These are phyloP conservation scores for Globisporangium nodosum DNA, from an alignment of 352 stramenopile species.

Conservation along the genomic window DNA sequence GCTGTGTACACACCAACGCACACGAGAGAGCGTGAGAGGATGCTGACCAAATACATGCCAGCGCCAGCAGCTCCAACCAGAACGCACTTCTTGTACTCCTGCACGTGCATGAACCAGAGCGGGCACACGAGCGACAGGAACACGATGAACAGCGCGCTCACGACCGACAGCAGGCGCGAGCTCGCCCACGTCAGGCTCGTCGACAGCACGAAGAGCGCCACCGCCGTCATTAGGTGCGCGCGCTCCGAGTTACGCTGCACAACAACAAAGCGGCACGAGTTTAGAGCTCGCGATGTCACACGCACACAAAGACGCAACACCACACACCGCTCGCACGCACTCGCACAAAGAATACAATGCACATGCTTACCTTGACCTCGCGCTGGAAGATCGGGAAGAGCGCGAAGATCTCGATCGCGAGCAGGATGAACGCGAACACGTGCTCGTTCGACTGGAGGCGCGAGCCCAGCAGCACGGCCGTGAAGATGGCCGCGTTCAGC, in stretches of 20 bases:
- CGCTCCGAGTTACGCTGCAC: constrained; percentile 55
- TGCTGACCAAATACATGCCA: not conserved
- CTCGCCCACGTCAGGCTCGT: constrained; percentile 71
- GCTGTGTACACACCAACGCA: constrained; percentile 20
- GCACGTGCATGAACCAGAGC: constrained; percentile 88
- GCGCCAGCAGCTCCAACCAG: not conserved
- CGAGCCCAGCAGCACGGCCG: constrained; percentile 87
- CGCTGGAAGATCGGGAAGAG: constrained; percentile 86
- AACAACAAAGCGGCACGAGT: not conserved
- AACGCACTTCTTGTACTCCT: constrained; percentile 89
- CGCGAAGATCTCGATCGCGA: constrained; percentile 89
- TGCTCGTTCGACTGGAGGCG: constrained; percentile 88
- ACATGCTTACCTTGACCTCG: constrained; percentile 60
- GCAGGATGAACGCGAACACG: constrained; percentile 88
- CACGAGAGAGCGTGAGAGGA: not conserved
- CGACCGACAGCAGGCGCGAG: constrained; percentile 52
- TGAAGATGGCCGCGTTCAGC: constrained; percentile 91
- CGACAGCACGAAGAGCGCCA: constrained; percentile 67
- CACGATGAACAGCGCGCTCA: constrained; percentile 58
- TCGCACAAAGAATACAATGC: not conserved
- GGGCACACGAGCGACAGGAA: constrained; percentile 85
- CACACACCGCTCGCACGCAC: not conserved
- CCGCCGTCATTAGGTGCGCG: constrained; percentile 59
- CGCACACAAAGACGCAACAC: not conserved
- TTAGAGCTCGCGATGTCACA: constrained; percentile 4